A percentile compares a stretch with the other conserved stretches of the same genome.
phyloP scores from a whole-genome alignment of 345 rosid genomes.

The Lenwebbia sp. region DNA sequence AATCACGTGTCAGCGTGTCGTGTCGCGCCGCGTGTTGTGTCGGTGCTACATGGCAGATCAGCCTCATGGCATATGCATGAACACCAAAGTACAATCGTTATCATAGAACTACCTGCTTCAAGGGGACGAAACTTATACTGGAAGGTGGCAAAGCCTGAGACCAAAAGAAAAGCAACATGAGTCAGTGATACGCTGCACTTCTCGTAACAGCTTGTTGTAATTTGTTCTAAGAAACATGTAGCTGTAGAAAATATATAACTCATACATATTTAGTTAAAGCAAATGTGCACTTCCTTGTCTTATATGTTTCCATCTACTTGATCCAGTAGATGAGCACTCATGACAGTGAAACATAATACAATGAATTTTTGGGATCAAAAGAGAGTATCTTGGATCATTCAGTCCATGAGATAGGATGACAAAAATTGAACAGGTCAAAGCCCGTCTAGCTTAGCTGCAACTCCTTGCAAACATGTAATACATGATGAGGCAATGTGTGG shows the following conservation, averaged over 20 bases:
- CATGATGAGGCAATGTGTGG: neutral
- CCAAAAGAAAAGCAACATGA: constrained; percentile 2
- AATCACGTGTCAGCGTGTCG: too few species aligned
- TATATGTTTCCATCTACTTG: neutral
- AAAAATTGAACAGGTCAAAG: neutral
- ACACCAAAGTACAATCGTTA: neutral
- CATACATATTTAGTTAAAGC: neutral
- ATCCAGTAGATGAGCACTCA: neutral
- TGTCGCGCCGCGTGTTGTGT: too few species aligned
- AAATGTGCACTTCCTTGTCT: neutral
- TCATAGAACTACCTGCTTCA: constrained; percentile 55
- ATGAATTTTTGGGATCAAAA: neutral
- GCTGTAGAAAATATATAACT: neutral
- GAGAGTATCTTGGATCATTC: neutral
- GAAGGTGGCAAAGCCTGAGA: constrained; percentile 62
- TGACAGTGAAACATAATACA: neutral
- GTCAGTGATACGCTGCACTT: neutral
- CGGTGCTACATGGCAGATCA: neutral
- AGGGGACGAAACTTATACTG: constrained; percentile 61
- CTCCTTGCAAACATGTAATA: neutral
- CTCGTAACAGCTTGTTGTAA: neutral
- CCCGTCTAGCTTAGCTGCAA: neutral
- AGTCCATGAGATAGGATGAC: neutral
- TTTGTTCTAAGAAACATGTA: neutral
- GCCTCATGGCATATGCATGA: neutral